Evolutionary conservation across 116 monocot species (phyloP).

Genomic region (Cymodocea nodosa): DNA sequence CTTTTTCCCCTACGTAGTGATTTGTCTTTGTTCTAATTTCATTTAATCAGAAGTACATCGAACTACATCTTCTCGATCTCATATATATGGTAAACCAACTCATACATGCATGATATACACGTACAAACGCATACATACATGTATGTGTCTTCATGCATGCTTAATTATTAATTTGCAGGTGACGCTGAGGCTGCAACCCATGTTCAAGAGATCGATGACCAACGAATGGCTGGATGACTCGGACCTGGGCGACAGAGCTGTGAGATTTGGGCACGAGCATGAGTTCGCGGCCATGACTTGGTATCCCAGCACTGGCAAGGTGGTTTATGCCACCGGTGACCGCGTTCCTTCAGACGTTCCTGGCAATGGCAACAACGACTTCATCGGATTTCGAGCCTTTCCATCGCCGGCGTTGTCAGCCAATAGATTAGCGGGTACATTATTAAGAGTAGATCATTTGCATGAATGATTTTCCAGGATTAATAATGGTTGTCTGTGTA

Average conservation of each 20-base stretch:
- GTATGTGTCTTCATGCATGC: too few relatives aligned
- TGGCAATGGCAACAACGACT: slow-evolving; percentile 43
- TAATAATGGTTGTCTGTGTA: too few relatives aligned
- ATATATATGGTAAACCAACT: too few relatives aligned
- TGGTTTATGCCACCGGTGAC: slow-evolving; percentile 37
- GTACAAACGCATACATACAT: too few relatives aligned
- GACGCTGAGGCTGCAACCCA: slow-evolving; percentile 22
- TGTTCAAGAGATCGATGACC: slow-evolving; percentile 62
- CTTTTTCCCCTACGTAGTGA: too few relatives aligned
- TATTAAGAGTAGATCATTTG: not conserved
- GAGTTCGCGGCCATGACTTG: slow-evolving; percentile 11
- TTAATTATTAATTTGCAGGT: slow-evolving; percentile 3
- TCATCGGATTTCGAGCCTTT: slow-evolving; percentile 35
- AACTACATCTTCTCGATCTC: too few relatives aligned
- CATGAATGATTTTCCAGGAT: too few relatives aligned
- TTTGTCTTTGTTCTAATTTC: too few relatives aligned
- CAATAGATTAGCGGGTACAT: slow-evolving; percentile 7
- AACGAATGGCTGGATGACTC: slow-evolving; percentile 15
- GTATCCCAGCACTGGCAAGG: slow-evolving; percentile 30
- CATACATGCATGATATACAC: not conserved
- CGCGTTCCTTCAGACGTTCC: slow-evolving; percentile 18
- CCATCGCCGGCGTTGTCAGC: not conserved
- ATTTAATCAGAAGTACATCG: too few relatives aligned
- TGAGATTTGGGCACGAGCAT: not conserved
- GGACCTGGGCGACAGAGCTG: not conserved